phyloP scores from a whole-genome alignment of 495 filamentous ascomycete genomes.

The Choiromyces venosus region DNA sequence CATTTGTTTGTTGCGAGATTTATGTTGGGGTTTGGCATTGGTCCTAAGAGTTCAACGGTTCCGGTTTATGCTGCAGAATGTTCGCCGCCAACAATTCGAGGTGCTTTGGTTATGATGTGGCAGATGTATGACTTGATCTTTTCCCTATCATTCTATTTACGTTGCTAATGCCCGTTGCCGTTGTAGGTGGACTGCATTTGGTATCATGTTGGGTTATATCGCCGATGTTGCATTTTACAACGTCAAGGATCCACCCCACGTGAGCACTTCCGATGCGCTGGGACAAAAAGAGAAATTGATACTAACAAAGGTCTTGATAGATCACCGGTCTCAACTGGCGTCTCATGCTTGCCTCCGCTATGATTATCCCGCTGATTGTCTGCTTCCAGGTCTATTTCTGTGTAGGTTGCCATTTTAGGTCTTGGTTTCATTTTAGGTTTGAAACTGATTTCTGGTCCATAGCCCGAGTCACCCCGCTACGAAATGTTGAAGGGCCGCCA shows the following conservation, averaged over 20 bases:
- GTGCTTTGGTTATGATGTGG: constrained; percentile 75
- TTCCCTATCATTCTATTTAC: not conserved
- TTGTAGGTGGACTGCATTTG: constrained; percentile 66
- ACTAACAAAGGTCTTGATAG: constrained; percentile 6
- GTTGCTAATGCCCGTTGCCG: constrained; percentile 10
- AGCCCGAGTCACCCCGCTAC: constrained; percentile 58
- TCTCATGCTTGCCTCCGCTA: constrained; percentile 74
- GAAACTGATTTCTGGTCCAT: not conserved
- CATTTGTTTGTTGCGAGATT: constrained; percentile 65
- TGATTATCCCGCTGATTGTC: constrained; percentile 67
- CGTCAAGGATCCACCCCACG: constrained; percentile 30
- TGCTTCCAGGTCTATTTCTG: constrained; percentile 64
- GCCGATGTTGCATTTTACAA: constrained; percentile 67
- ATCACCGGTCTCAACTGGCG: constrained; percentile 71
- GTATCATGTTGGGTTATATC: constrained; percentile 71
- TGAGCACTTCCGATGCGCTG: constrained; percentile 2
- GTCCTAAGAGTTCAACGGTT: constrained; percentile 73
- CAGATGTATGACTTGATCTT: constrained; percentile 51
- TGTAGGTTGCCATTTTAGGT: constrained; percentile 54
- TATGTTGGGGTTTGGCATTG: constrained; percentile 68
- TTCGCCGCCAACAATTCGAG: constrained; percentile 63
- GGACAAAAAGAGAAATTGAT: not conserved
- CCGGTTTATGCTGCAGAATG: constrained; percentile 76
- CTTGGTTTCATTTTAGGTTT: not conserved
- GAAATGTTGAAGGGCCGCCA: constrained; percentile 67